phyloP scores from a whole-genome alignment of 1,284 basidiomycete genomes.

The Ustilago xerochloae region DNA sequence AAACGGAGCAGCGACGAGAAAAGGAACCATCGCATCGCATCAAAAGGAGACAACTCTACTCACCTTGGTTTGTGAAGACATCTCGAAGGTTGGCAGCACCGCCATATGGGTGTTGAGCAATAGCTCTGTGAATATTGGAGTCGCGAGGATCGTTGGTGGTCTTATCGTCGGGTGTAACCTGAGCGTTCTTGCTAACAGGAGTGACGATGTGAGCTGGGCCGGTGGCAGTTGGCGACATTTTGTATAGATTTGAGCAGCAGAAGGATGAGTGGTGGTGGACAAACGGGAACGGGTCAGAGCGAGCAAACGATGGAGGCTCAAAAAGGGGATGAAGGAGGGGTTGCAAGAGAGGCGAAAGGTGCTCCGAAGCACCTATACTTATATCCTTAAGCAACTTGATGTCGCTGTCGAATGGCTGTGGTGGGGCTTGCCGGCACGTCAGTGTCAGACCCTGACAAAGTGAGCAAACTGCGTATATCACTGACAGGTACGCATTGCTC shows the following conservation, averaged over 20 bases:
- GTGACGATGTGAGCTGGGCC: slow-evolving; percentile 2
- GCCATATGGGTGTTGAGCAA: slow-evolving; percentile 50
- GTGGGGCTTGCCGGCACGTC: too few species aligned
- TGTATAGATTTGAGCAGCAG: not conserved
- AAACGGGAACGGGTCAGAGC: not conserved
- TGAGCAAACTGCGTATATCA: not conserved
- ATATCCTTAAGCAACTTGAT: not conserved
- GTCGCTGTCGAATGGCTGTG: too few species aligned
- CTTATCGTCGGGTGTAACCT: slow-evolving; percentile 55
- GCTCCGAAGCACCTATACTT: not conserved
- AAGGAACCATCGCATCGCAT: not conserved
- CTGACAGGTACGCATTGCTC: too few species aligned
- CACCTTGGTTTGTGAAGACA: slow-evolving; percentile 63
- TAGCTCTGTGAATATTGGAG: slow-evolving; percentile 51
- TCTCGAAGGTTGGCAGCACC: slow-evolving; percentile 61
- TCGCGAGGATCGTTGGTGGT: slow-evolving; percentile 50
- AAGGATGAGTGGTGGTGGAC: not conserved
- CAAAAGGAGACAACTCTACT: slow-evolving; percentile 6
- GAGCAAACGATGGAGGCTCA: not conserved
- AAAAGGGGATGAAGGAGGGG: not conserved
- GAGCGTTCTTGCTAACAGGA: slow-evolving; percentile 19
- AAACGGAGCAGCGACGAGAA: not conserved
- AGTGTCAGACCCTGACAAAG: not conserved
- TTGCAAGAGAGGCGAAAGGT: not conserved
- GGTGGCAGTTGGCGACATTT: slow-evolving; percentile 13